Conservation (phyloP, 352 stramenopile species). For the Phytophthora fragariae region DNA sequence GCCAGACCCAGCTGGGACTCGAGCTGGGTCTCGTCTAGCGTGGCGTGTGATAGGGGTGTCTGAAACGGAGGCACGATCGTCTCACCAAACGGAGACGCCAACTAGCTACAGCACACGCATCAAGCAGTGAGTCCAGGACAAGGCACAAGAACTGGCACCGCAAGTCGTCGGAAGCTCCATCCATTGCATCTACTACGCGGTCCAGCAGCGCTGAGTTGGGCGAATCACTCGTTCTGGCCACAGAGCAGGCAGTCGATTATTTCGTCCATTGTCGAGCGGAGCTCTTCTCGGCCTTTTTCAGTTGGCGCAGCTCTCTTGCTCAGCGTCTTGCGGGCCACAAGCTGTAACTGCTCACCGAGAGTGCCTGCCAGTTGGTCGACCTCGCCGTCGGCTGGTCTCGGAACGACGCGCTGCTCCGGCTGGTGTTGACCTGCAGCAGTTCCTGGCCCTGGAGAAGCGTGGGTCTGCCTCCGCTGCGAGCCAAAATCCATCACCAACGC, state of each 20-base stretch:
- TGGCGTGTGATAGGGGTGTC: slow-evolving; percentile 1
- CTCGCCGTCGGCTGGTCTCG: slow-evolving; percentile 16
- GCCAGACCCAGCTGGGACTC: slow-evolving; percentile 16
- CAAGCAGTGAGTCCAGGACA: neutral
- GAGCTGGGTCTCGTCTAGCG: slow-evolving; percentile 4
- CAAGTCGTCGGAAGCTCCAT: slow-evolving; percentile 15
- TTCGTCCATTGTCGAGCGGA: slow-evolving; percentile 19
- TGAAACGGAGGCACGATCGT: slow-evolving; percentile 4
- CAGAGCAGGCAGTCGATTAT: slow-evolving; percentile 22
- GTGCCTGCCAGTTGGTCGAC: slow-evolving; percentile 24
- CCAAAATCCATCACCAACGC: slow-evolving; percentile 8
- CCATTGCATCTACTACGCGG: slow-evolving; percentile 5
- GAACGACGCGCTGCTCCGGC: slow-evolving; percentile 13
- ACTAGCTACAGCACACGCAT: neutral
- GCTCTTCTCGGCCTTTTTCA: slow-evolving; percentile 41
- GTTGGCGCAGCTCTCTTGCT: slow-evolving; percentile 62
- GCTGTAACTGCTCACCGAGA: slow-evolving; percentile 33
- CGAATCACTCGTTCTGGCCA: slow-evolving; percentile 28
- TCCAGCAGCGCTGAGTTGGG: slow-evolving; percentile 5
- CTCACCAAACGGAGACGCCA: neutral
- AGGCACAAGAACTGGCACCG: neutral
- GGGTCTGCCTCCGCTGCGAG: slow-evolving; percentile 44
- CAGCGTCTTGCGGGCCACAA: slow-evolving; percentile 24
- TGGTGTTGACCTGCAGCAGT: slow-evolving; percentile 7
- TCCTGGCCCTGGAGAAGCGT: slow-evolving; percentile 8